A percentile compares a stretch with the other conserved stretches of the same genome.
phyloP scores from a whole-genome alignment of 169 alveolate species.

The Cystoisospora suis region DNA sequence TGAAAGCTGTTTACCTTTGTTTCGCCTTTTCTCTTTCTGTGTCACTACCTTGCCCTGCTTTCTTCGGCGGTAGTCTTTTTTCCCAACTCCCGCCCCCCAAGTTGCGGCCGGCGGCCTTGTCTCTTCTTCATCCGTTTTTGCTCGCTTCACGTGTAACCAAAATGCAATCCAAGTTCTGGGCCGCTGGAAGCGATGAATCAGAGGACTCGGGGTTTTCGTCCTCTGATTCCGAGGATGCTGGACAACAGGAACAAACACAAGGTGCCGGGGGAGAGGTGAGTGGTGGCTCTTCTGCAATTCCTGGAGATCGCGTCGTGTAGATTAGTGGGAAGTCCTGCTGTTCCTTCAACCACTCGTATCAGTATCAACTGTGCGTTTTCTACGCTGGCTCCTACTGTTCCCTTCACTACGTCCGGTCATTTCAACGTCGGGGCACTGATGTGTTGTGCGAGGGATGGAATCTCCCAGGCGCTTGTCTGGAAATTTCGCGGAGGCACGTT shows the following conservation, averaged over 20 bases:
- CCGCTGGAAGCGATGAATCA: conserved; percentile 65
- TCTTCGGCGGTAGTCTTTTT: too few species aligned
- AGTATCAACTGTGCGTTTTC: too few species aligned
- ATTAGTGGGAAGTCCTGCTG: too few species aligned
- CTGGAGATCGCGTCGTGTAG: too few species aligned
- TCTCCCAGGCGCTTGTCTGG: too few species aligned
- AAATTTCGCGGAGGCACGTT: too few species aligned
- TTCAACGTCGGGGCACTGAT: too few species aligned
- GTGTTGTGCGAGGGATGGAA: too few species aligned
- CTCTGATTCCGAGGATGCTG: not conserved
- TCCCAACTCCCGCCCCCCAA: not conserved
- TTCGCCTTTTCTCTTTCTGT: not conserved
- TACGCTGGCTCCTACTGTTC: too few species aligned
- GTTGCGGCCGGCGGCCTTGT: not conserved
- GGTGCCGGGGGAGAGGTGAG: not conserved
- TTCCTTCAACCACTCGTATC: too few species aligned
- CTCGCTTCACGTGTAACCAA: not conserved
- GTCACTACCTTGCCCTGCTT: not conserved
- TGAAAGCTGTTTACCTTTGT: not conserved
- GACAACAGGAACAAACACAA: not conserved
- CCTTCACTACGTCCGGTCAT: too few species aligned
- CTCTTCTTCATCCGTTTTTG: not conserved
- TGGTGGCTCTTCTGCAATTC: not conserved
- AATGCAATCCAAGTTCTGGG: conserved; percentile 68
- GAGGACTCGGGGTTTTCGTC: conserved; percentile 47